Percentiles rank a stretch among this genome's conserved stretches.
phyloP scores from a whole-genome alignment of 2,329 filamentous ascomycete genomes.

The Lasiodiplodia sp. region DNA sequence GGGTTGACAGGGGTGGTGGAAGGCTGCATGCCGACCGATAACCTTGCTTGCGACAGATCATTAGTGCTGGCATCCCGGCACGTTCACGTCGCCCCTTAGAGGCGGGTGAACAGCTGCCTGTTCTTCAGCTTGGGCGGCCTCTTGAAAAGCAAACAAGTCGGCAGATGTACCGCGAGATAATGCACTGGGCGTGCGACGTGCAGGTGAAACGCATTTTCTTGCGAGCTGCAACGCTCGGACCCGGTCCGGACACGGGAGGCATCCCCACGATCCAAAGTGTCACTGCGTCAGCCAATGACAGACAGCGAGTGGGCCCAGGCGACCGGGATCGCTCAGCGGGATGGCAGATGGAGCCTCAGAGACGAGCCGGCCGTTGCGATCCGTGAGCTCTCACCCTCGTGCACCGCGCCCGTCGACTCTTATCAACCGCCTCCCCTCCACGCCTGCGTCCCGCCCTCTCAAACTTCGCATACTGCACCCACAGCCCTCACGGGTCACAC shows the following conservation, averaged over 20 bases:
- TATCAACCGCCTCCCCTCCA: slow-evolving; percentile 18
- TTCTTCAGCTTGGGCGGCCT: slow-evolving; percentile 9
- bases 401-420: background rate
- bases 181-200: background rate
- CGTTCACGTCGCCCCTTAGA: background rate
- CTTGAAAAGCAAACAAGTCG: slow-evolving; percentile 6
- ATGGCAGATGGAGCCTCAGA: slow-evolving; percentile 21
- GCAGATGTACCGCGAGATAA: background rate
- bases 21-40: slow-evolving; percentile 22
- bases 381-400: slow-evolving; percentile 11
- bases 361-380: slow-evolving; percentile 18
- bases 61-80: background rate
- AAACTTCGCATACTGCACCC: background rate
- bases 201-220: slow-evolving; percentile 22
- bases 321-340: background rate
- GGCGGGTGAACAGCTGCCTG: background rate
- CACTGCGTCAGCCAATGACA: slow-evolving; percentile 13
- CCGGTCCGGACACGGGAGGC: background rate
- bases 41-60: slow-evolving; percentile 21
- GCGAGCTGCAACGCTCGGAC: slow-evolving; percentile 3
- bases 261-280: slow-evolving; percentile 15
- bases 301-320: background rate
- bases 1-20: slow-evolving; percentile 6
- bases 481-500: background rate
- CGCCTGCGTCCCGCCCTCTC: background rate